Evolutionary conservation across 169 alveolate species (phyloP), one percentile per base, ranked within the genome.

Genomic region (Plasmodium knowlesi): DNA sequence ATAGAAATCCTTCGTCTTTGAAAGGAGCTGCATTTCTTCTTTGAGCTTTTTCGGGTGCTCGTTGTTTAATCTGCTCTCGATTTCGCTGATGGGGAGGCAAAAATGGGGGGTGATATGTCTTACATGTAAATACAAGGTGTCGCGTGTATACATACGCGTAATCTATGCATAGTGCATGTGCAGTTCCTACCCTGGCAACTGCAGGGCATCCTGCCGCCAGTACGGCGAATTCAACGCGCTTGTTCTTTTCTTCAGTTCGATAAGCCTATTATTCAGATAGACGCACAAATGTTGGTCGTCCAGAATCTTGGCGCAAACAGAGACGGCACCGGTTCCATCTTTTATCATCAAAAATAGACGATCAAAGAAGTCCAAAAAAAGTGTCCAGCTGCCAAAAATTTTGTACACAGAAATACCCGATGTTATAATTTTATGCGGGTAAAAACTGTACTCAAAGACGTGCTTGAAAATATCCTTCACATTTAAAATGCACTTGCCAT

Each of bases 381-480:
- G 92, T 14, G 32, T 43, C 97, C 97, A 96, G 28, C 83, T 53
- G 25, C 95, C 93, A 86, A 96, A 96, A 25, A 93, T 86, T 89
- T 92, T 96, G 16, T 94, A 86, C 10, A 96, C 72, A 41, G 97
- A 96, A 32, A 95, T 71, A 3, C 97, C 97, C 10, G 97, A 95
- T 25, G 92, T 71, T 78, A 92, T 90, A 83, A 96, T 92, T 83
- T 95, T 95, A 30, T 95, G 94, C 3, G 97, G 84, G 34, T 94
- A 95, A 93, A 82, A 96, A 41, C 93, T 85, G 83, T 95, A 95
- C 71, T 96, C 98, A 82, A 89, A 95, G 10, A 96, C 19, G 39
- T 95, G 95, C 30, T 80, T 74, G 30, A 91, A 88, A 16, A 96
- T 93, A 57, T 88, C 72, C 72, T 88, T 88, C 3, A 83, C 84